Percentiles rank a stretch among this genome's conserved stretches.
Evolutionary conservation across 1,284 basidiomycete genomes (phyloP).

Genomic region (Pseudozyma sp.): DNA sequence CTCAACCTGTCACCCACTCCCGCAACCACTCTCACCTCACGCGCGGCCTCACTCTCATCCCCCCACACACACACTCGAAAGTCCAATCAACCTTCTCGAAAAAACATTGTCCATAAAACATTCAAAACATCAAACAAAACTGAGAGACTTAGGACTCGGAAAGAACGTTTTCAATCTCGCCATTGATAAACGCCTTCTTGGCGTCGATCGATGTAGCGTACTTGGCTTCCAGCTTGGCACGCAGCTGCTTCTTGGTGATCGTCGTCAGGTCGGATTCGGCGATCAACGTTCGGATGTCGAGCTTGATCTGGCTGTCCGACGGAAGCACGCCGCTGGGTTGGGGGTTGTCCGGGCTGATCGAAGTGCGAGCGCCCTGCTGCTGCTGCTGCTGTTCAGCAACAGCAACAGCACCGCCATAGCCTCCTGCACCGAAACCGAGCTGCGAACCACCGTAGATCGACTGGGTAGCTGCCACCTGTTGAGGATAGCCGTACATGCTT

Average conservation of each 20-base stretch:
- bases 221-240: constrained; percentile 55
- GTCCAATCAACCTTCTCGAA: no score
- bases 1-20: no score
- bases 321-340: constrained; percentile 26
- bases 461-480: constrained; percentile 25
- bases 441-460: constrained; percentile 53
- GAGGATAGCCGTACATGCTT: constrained; percentile 47
- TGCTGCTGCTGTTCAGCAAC: constrained; percentile 16
- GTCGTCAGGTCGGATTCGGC: constrained; percentile 60
- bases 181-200: constrained; percentile 65
- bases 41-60: no score
- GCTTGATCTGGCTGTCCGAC: constrained; percentile 56
- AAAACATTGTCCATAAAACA: no score
- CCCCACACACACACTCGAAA: background rate
- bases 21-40: no score
- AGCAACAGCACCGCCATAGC: constrained; percentile 8
- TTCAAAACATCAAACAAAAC: no score
- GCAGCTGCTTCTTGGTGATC: constrained; percentile 61
- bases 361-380: constrained; percentile 8
- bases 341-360: constrained; percentile 13
- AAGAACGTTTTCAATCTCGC: constrained; percentile 57
- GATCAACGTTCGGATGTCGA: constrained; percentile 61
- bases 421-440: constrained; percentile 32
- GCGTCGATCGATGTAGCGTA: constrained; percentile 56
- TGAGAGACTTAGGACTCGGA: constrained; percentile 22